phyloP scores from a whole-genome alignment of 106 monocot genomes.

The Xerophyta viscosa region DNA sequence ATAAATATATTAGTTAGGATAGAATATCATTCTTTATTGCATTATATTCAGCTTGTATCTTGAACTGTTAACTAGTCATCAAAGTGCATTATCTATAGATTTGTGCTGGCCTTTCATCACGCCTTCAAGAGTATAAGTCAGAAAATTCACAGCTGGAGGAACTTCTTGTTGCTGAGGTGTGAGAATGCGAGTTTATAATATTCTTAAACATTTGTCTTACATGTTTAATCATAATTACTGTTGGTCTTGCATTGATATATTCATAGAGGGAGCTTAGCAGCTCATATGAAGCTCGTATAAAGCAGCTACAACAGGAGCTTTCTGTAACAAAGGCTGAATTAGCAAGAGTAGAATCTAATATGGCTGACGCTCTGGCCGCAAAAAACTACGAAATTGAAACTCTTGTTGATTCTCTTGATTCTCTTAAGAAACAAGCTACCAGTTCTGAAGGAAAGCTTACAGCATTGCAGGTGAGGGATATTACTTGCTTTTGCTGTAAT shows the following conservation, averaged over 20 bases:
- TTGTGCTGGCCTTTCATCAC: slow-evolving; percentile 94
- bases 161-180: slow-evolving; percentile 95
- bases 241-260: background rate
- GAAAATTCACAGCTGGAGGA: slow-evolving; percentile 96
- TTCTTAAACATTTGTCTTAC: background rate
- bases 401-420: slow-evolving; percentile 58
- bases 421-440: slow-evolving; percentile 66
- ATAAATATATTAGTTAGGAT: no score
- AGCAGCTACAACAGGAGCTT: slow-evolving; percentile 78
- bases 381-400: slow-evolving; percentile 88
- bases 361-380: slow-evolving; percentile 73
- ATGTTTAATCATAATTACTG: background rate
- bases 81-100: slow-evolving; percentile 31
- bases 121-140: slow-evolving; percentile 96
- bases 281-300: slow-evolving; percentile 80
- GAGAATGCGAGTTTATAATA: slow-evolving; percentile 7
- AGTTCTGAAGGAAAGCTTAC: slow-evolving; percentile 65
- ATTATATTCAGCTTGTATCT: background rate
- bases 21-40: no score
- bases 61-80: background rate
- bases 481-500: background rate
- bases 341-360: slow-evolving; percentile 58
- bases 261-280: slow-evolving; percentile 65
- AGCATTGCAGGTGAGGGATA: slow-evolving; percentile 61
- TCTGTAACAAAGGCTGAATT: slow-evolving; percentile 57